Base-by-base conservation (phyloP, 352 stramenopile genomes). In the Globisporangium nagaii region DNA sequence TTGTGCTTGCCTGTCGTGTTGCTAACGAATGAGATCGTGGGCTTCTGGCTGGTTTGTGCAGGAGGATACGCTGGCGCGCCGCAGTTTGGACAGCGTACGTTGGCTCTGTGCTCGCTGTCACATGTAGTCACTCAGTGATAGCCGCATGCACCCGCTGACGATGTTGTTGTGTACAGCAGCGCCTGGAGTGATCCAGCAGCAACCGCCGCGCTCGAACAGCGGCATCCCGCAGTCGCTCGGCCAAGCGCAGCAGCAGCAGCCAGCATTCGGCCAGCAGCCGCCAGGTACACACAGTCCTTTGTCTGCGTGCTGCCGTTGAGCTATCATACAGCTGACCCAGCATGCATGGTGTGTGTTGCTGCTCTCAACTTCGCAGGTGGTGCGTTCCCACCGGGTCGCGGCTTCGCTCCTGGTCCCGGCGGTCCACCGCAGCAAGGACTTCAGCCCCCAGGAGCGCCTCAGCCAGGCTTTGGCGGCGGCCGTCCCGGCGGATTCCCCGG, bases 121-220 rank as follows among this genome's bases (percentile, higher is more conserved):
- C 5, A 17, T 31, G 9, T 5, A 8, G n/a, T n/a, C n/a, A n/a
- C n/a, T n/a, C n/a, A n/a, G n/a, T n/a, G n/a, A n/a, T n/a, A n/a
- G n/a, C n/a, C n/a, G n/a, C n/a, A n/a, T n/a, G n/a, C n/a, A n/a
- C n/a, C n/a, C n/a, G n/a, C n/a, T n/a, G n/a, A n/a, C n/a, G n/a
- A n/a, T n/a, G n/a, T n/a, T n/a, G n/a, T n/a, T n/a, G n/a, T n/a
- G n/a, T n/a, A 31, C 25, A n/a, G 12, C 41, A 73, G 64, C 57
- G 36, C 68, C 59, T 27, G 45, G 51, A 39, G 62, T 58, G 25
- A 55, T 62, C n/a, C 66, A 65, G 9, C 65, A 75, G 48, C 43
- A 50, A 15, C 65, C 72, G 35, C 68, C 70, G 10, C 60, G 65
- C 53, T 74, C 71, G 12, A 66, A 74, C 31, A 60, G 65, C 22